Conservation (phyloP, 139 green algal species). For the Raphidocelis subcapitata region DNA sequence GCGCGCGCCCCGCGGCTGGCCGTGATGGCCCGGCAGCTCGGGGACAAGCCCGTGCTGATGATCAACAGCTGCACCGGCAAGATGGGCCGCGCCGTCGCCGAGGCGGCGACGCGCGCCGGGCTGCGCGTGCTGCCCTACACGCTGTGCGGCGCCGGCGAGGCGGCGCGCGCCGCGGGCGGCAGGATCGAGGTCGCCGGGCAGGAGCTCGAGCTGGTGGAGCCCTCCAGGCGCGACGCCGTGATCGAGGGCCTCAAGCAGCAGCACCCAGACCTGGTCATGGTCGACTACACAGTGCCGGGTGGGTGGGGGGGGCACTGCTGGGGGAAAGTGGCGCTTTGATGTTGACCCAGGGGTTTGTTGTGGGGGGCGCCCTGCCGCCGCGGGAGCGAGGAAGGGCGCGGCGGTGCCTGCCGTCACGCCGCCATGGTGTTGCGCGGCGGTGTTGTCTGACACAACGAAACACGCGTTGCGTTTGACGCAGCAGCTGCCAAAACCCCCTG, state of each 20-base stretch:
- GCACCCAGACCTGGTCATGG: conserved; percentile 83
- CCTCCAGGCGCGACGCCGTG: conserved; percentile 8
- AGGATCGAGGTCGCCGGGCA: conserved; percentile 25
- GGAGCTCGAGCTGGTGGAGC: conserved; percentile 60
- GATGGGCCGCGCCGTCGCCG: conserved; percentile 89
- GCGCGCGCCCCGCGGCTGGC: no score
- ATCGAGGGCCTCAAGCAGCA: conserved; percentile 41
- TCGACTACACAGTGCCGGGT: conserved; percentile 95
- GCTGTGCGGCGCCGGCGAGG: conserved; percentile 55
- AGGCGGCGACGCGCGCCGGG: conserved; percentile 74
- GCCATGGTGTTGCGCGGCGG: no score
- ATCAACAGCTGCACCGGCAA: conserved; percentile 89
- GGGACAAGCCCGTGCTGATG: conserved; percentile 50
- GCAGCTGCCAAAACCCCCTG: no score
- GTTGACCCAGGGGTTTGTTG: no score
- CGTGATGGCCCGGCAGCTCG: no score
- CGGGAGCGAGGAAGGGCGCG: no score
- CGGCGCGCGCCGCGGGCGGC: neutral
- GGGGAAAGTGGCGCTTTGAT: no score
- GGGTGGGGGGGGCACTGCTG: no score
- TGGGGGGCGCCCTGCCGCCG: no score
- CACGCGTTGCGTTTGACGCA: no score
- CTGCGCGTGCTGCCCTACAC: conserved; percentile 83
- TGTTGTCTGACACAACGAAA: no score
- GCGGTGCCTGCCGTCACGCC: no score